phyloP scores from a whole-genome alignment of 169 alveolate genomes.

The Haemoproteus tartakovskyi region DNA sequence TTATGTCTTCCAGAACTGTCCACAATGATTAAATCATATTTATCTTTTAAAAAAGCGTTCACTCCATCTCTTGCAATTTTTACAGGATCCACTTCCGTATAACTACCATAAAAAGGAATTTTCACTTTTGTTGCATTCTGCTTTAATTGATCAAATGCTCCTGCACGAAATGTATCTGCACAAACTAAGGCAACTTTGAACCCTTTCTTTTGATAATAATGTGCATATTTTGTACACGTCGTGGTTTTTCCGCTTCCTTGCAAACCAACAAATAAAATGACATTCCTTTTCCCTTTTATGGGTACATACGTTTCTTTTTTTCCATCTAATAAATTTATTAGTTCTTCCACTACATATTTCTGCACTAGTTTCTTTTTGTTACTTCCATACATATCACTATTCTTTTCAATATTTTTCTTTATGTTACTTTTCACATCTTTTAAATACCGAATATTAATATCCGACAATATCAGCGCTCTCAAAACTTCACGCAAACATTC shows the following conservation, averaged over 20 bases:
- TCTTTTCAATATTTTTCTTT: conserved; percentile 79
- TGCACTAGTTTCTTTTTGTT: conserved; percentile 81
- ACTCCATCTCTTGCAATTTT: conserved; percentile 98
- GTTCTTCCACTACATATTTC: conserved; percentile 81
- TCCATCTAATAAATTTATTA: conserved; percentile 91
- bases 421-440: conserved; percentile 88
- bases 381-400: conserved; percentile 79
- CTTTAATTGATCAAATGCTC: conserved; percentile 99
- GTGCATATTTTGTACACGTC: conserved; percentile 98
- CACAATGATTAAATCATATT: conserved; percentile 96
- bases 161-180: conserved; percentile 99
- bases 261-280: conserved; percentile 98
- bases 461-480: conserved; percentile 91
- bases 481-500: conserved; percentile 89
- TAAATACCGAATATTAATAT: conserved; percentile 92
- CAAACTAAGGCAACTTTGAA: conserved; percentile 98
- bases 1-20: conserved; percentile 99
- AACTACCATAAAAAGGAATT: conserved; percentile 97
- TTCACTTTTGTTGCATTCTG: conserved; percentile 98
- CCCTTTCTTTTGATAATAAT: conserved; percentile 92
- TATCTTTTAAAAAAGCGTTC: conserved; percentile 90
- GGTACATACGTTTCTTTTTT: conserved; percentile 89
- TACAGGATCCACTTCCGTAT: conserved; percentile 99
- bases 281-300: conserved; percentile 90
- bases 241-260: conserved; percentile 99